Conservation (phyloP, 1,139 yeast species). For the Geotrichum citri-aurantii region DNA sequence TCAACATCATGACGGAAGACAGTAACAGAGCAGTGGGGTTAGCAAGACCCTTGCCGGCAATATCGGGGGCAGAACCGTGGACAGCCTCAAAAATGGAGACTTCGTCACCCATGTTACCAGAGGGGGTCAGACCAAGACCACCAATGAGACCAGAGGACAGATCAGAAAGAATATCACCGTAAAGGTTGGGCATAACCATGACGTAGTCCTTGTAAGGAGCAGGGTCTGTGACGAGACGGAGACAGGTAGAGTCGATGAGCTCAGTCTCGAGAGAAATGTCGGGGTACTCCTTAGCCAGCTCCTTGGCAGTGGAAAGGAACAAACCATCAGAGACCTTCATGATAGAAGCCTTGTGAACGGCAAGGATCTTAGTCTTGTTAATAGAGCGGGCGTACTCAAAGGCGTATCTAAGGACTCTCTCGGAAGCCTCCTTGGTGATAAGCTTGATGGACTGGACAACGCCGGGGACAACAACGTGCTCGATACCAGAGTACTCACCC, state of each 20-base stretch:
- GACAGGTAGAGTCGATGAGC: slow-evolving; percentile 91
- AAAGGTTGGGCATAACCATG: slow-evolving; percentile 98
- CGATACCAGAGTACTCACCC: slow-evolving; percentile 99
- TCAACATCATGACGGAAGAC: slow-evolving; percentile 97
- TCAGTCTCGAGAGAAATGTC: slow-evolving; percentile 77
- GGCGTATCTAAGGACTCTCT: slow-evolving; percentile 93
- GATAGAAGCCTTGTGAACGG: slow-evolving; percentile 97
- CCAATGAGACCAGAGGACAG: slow-evolving; percentile 96
- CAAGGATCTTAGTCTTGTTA: slow-evolving; percentile 83
- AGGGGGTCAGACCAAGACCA: slow-evolving; percentile 96
- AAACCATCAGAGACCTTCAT: slow-evolving; percentile 98
- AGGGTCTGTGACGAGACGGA: slow-evolving; percentile 87
- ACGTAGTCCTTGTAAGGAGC: slow-evolving; percentile 74
- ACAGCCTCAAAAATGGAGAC: slow-evolving; percentile 98
- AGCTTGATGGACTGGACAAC: slow-evolving; percentile 97
- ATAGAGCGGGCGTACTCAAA: slow-evolving; percentile 91
- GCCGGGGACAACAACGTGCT: slow-evolving; percentile 96
- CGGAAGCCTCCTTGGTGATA: slow-evolving; percentile 93
- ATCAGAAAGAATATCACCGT: slow-evolving; percentile 96
- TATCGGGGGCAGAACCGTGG: slow-evolving; percentile 98
- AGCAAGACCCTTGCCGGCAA: slow-evolving; percentile 96
- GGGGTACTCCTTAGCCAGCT: slow-evolving; percentile 86
- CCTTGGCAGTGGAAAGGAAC: slow-evolving; percentile 86
- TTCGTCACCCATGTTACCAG: slow-evolving; percentile 98
- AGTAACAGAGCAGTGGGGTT: slow-evolving; percentile 96